phyloP scores from a whole-genome alignment of 176 grass and related monocot species.

The Avena sativa region DNA sequence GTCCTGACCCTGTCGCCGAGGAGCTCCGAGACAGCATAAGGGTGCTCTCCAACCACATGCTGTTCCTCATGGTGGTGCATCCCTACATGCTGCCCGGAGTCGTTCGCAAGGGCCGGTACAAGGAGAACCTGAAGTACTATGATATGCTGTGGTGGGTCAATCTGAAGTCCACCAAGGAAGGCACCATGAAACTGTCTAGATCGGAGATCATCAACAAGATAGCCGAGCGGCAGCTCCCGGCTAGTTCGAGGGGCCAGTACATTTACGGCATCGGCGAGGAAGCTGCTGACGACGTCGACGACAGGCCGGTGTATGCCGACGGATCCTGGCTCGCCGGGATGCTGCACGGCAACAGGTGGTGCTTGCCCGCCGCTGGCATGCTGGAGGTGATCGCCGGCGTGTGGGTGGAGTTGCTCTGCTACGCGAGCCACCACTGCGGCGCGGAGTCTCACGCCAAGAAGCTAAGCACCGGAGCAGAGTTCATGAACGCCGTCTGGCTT shows the following conservation, averaged over 20 bases:
- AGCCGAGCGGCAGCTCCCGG: neutral
- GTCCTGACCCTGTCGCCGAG: neutral
- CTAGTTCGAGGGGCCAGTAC: neutral
- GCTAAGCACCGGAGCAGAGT: slow-evolving; percentile 13
- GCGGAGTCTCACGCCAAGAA: slow-evolving; percentile 10
- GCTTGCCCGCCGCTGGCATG: neutral
- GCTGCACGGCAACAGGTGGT: neutral
- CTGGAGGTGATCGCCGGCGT: neutral
- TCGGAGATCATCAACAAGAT: neutral
- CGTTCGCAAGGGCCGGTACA: neutral
- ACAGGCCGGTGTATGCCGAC: neutral
- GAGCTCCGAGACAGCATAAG: neutral
- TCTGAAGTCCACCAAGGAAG: neutral
- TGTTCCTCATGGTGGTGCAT: slow-evolving; percentile 19
- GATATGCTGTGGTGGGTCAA: neutral
- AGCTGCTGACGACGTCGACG: neutral
- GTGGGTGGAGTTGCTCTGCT: slow-evolving; percentile 17
- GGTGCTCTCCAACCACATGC: slow-evolving; percentile 26
- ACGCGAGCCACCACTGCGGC: slow-evolving; percentile 6
- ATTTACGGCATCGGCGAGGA: neutral
- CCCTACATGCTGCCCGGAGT: slow-evolving; percentile 23
- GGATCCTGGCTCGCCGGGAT: neutral
- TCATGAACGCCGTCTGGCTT: slow-evolving; percentile 3
- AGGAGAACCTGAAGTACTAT: neutral
- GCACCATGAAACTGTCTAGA: neutral